Percentiles rank a stretch among this genome's conserved stretches.
phyloP scores from a whole-genome alignment of 305 asterid species.

The Fraxinus velutina region DNA sequence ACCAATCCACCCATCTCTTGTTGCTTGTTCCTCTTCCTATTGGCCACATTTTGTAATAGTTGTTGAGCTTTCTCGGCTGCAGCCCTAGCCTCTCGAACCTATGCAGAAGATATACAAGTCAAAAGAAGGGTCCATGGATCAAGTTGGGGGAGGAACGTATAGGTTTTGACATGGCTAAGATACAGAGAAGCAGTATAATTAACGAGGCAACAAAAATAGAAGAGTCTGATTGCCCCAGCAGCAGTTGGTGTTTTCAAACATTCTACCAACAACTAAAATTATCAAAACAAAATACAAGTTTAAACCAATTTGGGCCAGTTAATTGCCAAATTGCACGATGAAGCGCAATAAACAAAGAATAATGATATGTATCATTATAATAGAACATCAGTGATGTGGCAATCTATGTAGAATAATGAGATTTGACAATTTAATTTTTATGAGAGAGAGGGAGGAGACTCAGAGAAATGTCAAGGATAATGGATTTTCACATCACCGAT shows the following conservation, averaged over 20 bases:
- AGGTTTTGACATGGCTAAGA: neutral
- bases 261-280: neutral
- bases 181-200: neutral
- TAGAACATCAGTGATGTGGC: too few species aligned
- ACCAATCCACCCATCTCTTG: slow-evolving; percentile 68
- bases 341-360: neutral
- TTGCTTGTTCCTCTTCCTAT: slow-evolving; percentile 72
- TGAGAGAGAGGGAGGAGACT: too few species aligned
- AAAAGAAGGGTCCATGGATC: neutral
- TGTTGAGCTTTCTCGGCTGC: slow-evolving; percentile 94
- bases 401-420: too few species aligned
- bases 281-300: neutral
- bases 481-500: too few species aligned
- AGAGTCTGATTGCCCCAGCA: neutral
- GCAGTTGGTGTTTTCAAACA: neutral
- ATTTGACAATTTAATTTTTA: too few species aligned
- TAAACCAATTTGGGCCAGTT: neutral
- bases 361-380: too few species aligned
- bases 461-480: too few species aligned
- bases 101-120: slow-evolving; percentile 16
- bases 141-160: neutral
- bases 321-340: neutral
- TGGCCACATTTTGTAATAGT: slow-evolving; percentile 74
- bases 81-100: slow-evolving; percentile 72
- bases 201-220: neutral